phyloP scores from a whole-genome alignment of 78 protist species.

The Speleostelium caveatum region DNA sequence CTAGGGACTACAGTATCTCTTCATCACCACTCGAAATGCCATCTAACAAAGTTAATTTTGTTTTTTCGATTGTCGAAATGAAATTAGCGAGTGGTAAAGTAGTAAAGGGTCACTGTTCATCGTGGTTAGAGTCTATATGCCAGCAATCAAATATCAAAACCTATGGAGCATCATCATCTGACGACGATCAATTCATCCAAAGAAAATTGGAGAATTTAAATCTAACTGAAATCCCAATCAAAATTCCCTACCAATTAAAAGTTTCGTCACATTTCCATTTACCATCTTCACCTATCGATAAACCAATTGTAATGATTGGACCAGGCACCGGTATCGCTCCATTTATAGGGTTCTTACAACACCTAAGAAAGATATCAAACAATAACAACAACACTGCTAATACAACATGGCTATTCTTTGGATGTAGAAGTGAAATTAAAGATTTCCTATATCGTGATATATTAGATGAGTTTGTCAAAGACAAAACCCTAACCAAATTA shows the following conservation, averaged over 20 bases:
- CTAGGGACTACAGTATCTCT: slow-evolving; percentile 57
- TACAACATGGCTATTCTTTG: slow-evolving; percentile 89
- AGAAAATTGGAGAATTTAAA: too few species aligned
- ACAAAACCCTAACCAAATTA: slow-evolving; percentile 55
- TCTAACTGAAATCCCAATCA: too few species aligned
- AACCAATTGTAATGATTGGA: slow-evolving; percentile 94
- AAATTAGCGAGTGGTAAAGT: background rate
- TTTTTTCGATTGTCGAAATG: slow-evolving; percentile 39
- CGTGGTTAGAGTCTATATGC: slow-evolving; percentile 46
- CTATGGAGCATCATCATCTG: background rate
- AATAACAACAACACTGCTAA: background rate
- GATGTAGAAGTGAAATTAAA: slow-evolving; percentile 87
- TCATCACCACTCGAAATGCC: slow-evolving; percentile 27
- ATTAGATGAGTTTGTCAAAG: slow-evolving; percentile 32
- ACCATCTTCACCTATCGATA: slow-evolving; percentile 61
- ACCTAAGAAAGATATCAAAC: background rate
- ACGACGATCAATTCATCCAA: background rate
- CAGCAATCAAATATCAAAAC: background rate
- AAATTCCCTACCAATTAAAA: slow-evolving; percentile 56
- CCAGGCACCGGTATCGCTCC: slow-evolving; percentile 99
- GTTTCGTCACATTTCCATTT: slow-evolving; percentile 81
- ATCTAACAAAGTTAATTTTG: background rate
- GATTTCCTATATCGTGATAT: slow-evolving; percentile 89
- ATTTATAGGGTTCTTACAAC: slow-evolving; percentile 91
- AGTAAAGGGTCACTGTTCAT: slow-evolving; percentile 53